phyloP scores from a whole-genome alignment of 1,139 yeast species.

The Kodamaea anthophila region DNA sequence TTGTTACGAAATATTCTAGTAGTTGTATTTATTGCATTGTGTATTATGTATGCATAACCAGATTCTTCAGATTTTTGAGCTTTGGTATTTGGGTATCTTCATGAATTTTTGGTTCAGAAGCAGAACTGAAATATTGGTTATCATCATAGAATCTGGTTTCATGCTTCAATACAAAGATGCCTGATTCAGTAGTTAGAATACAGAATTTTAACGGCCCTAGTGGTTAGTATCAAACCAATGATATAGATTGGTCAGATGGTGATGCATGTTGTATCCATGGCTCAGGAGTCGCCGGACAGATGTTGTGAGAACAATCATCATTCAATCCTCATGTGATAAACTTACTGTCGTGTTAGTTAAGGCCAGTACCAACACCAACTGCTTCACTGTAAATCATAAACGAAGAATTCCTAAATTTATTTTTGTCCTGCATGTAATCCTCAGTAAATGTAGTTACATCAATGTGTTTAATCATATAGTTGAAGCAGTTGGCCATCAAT shows the following conservation, averaged over 20 bases:
- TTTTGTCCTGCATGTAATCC: conserved; percentile 64
- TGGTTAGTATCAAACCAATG: conserved; percentile 6
- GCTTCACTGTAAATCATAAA: conserved; percentile 53
- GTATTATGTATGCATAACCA: too few relatives aligned
- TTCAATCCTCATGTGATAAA: conserved; percentile 10
- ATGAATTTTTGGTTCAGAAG: conserved; percentile 67
- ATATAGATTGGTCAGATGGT: conserved; percentile 60
- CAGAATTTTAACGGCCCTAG: conserved; percentile 1
- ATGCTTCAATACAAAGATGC: conserved; percentile 3
- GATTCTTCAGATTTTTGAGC: conserved; percentile 23
- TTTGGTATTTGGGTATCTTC: conserved; percentile 59
- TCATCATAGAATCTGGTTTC: conserved; percentile 44
- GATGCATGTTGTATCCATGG: conserved; percentile 79
- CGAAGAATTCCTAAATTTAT: conserved; percentile 58
- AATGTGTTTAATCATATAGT: conserved; percentile 10
- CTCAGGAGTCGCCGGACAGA: conserved; percentile 61
- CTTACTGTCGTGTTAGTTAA: conserved; percentile 7
- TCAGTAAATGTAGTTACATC: conserved; percentile 30
- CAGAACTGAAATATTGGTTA: conserved; percentile 69
- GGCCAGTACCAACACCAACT: conserved; percentile 1
- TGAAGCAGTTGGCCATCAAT: conserved; percentile 1
- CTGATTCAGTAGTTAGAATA: conserved; percentile 7
- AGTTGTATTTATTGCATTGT: too few relatives aligned
- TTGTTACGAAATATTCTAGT: too few relatives aligned
- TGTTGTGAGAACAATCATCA: conserved; percentile 42